Base-by-base conservation (phyloP, 2,329 filamentous ascomycete species). In the Tricladium varicosporioides region DNA sequence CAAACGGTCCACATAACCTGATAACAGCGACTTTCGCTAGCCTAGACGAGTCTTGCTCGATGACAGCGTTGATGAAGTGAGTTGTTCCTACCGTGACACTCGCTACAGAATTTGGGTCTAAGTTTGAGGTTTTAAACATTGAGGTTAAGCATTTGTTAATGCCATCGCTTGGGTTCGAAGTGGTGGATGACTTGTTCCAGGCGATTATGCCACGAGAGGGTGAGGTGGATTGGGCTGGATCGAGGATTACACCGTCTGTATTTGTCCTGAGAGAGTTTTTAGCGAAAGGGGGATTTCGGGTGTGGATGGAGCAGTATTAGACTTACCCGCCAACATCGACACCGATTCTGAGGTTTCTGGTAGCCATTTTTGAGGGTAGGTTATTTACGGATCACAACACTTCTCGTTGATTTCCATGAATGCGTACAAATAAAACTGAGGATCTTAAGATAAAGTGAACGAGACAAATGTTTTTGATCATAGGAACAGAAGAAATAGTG, bases 21-120 rank as follows among this genome's bases (percentile, higher is more conserved):
- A 85, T 63, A 1, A 84, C 80, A 1, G 80, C 82, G 5, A 84
- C 80, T 5, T 69, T 72, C 13, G 75, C 74, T 2, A 84, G 68
- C 1, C 78, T 74, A 1, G 73, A 65, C 7, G 71, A 72, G 58
- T 84, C 80, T 45, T 77, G 72, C 65, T 84, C 80, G 1, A 84
- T 73, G 2, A 84, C 78, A 8, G 81, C 81, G 58, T 84, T 85
- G 63, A 84, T 75, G 62, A 84, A 84, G 58, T 84, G 80, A 0
- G 81, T 84, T 1, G 62, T 64, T 13, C 62, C 62, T 27, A 64
- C 63, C 2, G 58, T 63, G 14, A 64, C 58, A 51, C 56, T 60
- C 5, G 59, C 60, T 5, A 64, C 52, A 31, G 57, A 48, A 5
- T 1, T 78, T 81, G 52, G 56, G 36, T 60, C 40, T 11, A 66